Conservation (phyloP, 129 eudicot species). For the Pulicaria dysenterica region DNA sequence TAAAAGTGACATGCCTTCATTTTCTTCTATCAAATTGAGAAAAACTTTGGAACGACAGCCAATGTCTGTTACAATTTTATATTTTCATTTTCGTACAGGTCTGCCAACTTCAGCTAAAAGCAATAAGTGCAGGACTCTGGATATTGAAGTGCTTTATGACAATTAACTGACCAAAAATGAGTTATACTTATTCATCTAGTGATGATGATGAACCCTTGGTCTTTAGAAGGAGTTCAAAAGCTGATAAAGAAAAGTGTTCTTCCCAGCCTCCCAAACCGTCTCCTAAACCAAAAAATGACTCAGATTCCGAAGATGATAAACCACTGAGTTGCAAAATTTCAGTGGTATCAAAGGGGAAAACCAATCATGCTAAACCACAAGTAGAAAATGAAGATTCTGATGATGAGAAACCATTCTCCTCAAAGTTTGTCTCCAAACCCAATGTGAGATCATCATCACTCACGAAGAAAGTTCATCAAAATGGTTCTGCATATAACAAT, state of each 20-base stretch:
- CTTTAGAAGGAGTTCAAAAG: conserved; percentile 53
- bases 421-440: conserved; percentile 42
- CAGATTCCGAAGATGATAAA: conserved; percentile 79
- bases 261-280: conserved; percentile 42
- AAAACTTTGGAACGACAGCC: background rate
- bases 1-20: background rate
- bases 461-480: conserved; percentile 49
- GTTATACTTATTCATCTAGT: conserved; percentile 50
- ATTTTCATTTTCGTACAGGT: conserved; percentile 20
- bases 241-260: conserved; percentile 39
- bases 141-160: conserved; percentile 35
- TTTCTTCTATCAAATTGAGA: background rate
- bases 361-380: conserved; percentile 37
- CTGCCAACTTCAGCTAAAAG: conserved; percentile 13
- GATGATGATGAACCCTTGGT: conserved; percentile 75
- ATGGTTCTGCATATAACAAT: conserved; percentile 62
- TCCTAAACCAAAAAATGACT: conserved; percentile 39
- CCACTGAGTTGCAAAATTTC: conserved; percentile 58
- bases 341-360: conserved; percentile 42
- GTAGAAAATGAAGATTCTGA: conserved; percentile 64
- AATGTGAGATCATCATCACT: conserved; percentile 34
- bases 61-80: background rate
- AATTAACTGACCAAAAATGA: conserved; percentile 41
- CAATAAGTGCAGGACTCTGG: conserved; percentile 18
- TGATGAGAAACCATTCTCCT: conserved; percentile 66